A percentile compares a stretch with the other conserved stretches of the same genome.
phyloP scores from a whole-genome alignment of 495 filamentous ascomycete genomes.

The Xylaria acuta region DNA sequence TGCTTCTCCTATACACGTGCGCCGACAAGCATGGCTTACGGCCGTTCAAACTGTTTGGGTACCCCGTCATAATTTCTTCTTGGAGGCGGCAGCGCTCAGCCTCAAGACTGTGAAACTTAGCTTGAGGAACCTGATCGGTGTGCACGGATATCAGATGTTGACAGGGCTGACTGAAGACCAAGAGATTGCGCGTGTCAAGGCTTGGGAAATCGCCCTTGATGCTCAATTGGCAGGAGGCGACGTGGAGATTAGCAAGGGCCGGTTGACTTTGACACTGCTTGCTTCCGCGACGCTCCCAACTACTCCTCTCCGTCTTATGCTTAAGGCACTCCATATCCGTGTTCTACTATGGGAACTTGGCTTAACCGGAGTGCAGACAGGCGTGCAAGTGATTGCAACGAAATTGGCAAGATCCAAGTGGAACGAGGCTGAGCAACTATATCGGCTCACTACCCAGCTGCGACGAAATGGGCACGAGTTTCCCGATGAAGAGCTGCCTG shows the following conservation, averaged over 20 bases:
- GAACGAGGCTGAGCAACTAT: slow-evolving; percentile 75
- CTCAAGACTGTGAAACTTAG: slow-evolving; percentile 83
- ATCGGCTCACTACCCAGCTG: slow-evolving; percentile 61
- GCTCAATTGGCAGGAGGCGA: slow-evolving; percentile 95
- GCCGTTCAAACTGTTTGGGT: slow-evolving; percentile 94
- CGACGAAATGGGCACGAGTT: slow-evolving; percentile 49
- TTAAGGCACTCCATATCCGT: slow-evolving; percentile 90
- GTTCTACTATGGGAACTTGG: slow-evolving; percentile 83
- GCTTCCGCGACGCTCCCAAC: slow-evolving; percentile 87
- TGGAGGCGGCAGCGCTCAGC: slow-evolving; percentile 80
- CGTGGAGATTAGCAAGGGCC: slow-evolving; percentile 84
- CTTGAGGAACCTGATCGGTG: slow-evolving; percentile 78
- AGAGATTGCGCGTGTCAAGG: slow-evolving; percentile 85
- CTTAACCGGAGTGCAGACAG: slow-evolving; percentile 66
- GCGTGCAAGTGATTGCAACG: slow-evolving; percentile 67
- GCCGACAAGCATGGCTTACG: slow-evolving; percentile 90
- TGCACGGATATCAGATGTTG: slow-evolving; percentile 73
- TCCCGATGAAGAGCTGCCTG: slow-evolving; percentile 69
- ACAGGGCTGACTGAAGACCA: slow-evolving; percentile 85
- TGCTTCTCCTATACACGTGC: slow-evolving; percentile 83
- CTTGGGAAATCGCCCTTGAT: slow-evolving; percentile 93
- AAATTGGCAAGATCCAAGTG: slow-evolving; percentile 77
- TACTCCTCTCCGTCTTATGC: slow-evolving; percentile 84
- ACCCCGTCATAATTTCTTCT: slow-evolving; percentile 82
- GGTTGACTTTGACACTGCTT: slow-evolving; percentile 84